Conservation (phyloP, 2,329 filamentous ascomycete species). For the Arthrobotrys sphaeroides region DNA sequence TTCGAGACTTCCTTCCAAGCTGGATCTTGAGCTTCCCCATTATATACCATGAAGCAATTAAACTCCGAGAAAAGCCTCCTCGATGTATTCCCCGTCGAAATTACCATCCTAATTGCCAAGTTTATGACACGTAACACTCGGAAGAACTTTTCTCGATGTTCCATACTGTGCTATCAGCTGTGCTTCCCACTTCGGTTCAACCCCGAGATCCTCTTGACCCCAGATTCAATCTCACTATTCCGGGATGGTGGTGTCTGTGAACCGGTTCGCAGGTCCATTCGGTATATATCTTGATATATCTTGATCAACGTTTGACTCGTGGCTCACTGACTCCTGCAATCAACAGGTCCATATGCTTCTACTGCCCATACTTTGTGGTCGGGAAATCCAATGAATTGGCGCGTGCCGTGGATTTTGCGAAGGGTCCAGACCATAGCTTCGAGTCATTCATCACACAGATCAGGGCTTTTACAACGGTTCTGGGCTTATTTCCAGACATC, state of each 20-base stretch:
- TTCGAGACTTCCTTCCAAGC: too few species aligned
- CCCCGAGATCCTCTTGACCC: background rate
- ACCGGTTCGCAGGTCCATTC: constrained; percentile 2
- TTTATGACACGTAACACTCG: background rate
- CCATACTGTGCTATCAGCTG: background rate
- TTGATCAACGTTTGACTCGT: background rate
- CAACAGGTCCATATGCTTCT: background rate
- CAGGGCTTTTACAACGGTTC: background rate
- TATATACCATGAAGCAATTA: background rate
- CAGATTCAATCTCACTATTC: constrained; percentile 5
- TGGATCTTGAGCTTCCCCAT: too few species aligned
- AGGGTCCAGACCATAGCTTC: background rate
- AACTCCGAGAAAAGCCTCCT: background rate
- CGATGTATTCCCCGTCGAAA: constrained; percentile 7
- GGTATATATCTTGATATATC: background rate
- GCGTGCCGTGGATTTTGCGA: constrained; percentile 2
- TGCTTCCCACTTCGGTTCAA: background rate
- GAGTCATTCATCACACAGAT: background rate
- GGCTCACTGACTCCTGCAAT: background rate
- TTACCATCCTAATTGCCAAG: background rate
- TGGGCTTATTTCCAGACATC: background rate
- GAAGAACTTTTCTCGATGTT: constrained; percentile 10
- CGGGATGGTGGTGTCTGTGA: background rate
- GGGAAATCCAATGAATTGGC: background rate
- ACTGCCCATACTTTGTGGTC: background rate